Base-by-base conservation (phyloP, 257 asterid genomes). In the Thymus mandschuricus region DNA sequence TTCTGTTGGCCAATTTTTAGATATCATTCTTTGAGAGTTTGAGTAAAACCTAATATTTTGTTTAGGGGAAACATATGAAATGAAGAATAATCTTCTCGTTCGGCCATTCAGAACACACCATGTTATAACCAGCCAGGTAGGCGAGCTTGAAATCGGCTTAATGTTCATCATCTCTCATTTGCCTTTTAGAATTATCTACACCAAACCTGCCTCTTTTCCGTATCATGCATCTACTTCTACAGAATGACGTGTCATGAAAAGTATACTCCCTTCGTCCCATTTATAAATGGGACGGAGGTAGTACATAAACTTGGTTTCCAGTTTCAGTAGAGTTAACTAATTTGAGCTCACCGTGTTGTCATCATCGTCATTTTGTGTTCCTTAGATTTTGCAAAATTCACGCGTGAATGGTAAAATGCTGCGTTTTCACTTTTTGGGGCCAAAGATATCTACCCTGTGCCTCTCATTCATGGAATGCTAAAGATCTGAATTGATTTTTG, bases 51-150 rank as follows among this genome's bases (percentile, higher is more conserved):
- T 38, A 45, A 43, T 48, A 71, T 70, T 46, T 57, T 61, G 28
- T 49, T 70, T 88, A 94, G 99, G 99, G 78, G 99, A 94, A 79
- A 94, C 99, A 69, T 94, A 89, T 86, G 98, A 91, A 83, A 12
- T 94, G 95, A 88, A 97, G 89, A 91, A 89, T 71, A 96, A 94
- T 78, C 88, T 94, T 74, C 92, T 91, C 48, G 98, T 89, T 46
- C 87, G 97, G 31, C 93, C 99, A 68, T 87, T 94, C 81, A 88
- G 63, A 76, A 94, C 99, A 31, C 89, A 82, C 83, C 98, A 91
- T 78, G 99, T 94, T 29, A 89, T 94, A 71, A 46, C 88, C 72
- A 94, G 99, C 85, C 99, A 94, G 97, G 99, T 89, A 94, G 97
- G 99, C 88, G 76, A 4, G 65, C 64, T 57, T 68, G 44, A 73